A percentile compares a stretch with the other conserved stretches of the same genome.
Evolutionary conservation across 257 asterid species (phyloP).

Genomic region (Ilex asprella): DNA sequence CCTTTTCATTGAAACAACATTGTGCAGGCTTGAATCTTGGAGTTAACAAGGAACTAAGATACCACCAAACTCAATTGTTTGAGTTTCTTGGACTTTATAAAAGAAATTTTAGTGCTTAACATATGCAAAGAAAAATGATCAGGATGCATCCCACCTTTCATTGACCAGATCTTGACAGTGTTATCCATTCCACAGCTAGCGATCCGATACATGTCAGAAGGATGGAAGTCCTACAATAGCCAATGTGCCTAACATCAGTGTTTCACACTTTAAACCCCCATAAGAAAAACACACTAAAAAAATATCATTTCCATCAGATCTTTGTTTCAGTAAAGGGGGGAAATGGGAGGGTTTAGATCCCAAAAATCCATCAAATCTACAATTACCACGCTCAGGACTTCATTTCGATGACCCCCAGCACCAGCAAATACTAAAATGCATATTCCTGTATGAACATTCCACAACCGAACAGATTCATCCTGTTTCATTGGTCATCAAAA

Average conservation of each 20-base stretch:
- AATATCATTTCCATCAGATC: background rate
- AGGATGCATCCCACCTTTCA: slow-evolving; percentile 57
- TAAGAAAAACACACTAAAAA: slow-evolving; percentile 13
- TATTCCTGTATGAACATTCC: slow-evolving; percentile 97
- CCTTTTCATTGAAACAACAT: too few relatives aligned
- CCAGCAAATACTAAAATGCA: slow-evolving; percentile 99
- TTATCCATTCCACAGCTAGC: slow-evolving; percentile 99
- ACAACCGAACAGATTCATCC: slow-evolving; percentile 98
- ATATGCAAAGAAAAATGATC: background rate
- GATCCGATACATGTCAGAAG: slow-evolving; percentile 80
- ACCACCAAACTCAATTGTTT: too few relatives aligned
- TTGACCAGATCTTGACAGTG: slow-evolving; percentile 95
- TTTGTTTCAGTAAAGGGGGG: background rate
- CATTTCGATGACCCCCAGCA: slow-evolving; percentile 99
- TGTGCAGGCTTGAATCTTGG: too few relatives aligned
- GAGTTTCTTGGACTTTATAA: too few relatives aligned
- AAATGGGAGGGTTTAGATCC: background rate
- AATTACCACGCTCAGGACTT: slow-evolving; percentile 94
- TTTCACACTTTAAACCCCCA: background rate
- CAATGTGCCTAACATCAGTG: background rate
- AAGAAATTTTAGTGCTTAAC: too few relatives aligned
- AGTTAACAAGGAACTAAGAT: too few relatives aligned
- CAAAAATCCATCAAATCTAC: background rate
- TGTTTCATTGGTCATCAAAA: slow-evolving; percentile 16
- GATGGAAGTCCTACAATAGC: slow-evolving; percentile 80